Evolutionary conservation across 176 grass and related monocot genomes (phyloP).

Genomic region (Rhipidocladum racemiflorum): DNA sequence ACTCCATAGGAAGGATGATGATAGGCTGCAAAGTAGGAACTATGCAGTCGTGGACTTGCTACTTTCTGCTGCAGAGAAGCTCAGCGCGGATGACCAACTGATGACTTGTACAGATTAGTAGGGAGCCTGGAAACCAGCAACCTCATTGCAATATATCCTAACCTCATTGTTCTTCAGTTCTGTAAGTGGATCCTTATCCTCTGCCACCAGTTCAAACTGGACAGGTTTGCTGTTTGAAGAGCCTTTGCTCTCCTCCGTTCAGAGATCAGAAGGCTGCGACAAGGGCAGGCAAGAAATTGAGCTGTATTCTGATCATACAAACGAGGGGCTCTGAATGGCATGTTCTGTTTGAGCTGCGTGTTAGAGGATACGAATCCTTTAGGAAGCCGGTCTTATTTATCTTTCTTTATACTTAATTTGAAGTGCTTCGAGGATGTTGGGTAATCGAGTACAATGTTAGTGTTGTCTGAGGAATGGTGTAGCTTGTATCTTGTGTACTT

Average conservation of each 20-base stretch:
- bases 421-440: background rate
- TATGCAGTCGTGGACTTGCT: constrained; percentile 58
- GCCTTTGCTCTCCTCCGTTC: background rate
- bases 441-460: background rate
- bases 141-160: background rate
- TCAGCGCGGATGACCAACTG: constrained; percentile 43
- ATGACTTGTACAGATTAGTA: background rate
- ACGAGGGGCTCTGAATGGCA: background rate
- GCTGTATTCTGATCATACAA: constrained; percentile 2
- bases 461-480: background rate
- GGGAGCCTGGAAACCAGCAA: background rate
- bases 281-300: background rate
- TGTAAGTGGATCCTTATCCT: constrained; percentile 2
- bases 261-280: background rate
- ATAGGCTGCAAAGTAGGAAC: constrained; percentile 21
- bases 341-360: background rate
- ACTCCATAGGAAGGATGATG: constrained; percentile 41
- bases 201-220: background rate
- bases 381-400: background rate
- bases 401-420: constrained; percentile 11
- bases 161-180: background rate
- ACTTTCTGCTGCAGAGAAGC: constrained; percentile 58
- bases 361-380: background rate
- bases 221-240: constrained; percentile 4
- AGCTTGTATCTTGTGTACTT: background rate